Evolutionary conservation across 2,329 filamentous ascomycete species (phyloP).

Genomic region (Arthrobotrys sphaeroides): DNA sequence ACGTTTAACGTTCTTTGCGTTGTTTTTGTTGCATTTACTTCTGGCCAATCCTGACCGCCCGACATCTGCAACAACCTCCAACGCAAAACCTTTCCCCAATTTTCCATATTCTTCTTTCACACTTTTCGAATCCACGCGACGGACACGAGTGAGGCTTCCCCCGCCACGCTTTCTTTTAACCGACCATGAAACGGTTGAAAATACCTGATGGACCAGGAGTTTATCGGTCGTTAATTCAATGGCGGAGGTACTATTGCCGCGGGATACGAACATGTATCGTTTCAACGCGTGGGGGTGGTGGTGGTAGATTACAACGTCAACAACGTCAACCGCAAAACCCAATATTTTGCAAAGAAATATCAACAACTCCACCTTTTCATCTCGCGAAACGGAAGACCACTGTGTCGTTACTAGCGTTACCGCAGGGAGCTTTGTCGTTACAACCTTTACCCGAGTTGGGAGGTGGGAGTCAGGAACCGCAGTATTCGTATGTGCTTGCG

Average conservation of each 20-base stretch:
- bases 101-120: neutral
- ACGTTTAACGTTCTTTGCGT: too few relatives aligned
- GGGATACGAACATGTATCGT: neutral
- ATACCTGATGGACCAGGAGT: too few relatives aligned
- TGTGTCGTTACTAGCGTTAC: constrained; percentile 21
- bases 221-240: too few relatives aligned
- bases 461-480: constrained; percentile 60
- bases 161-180: neutral
- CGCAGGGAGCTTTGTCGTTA: constrained; percentile 31
- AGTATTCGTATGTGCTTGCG: constrained; percentile 87
- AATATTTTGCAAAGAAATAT: too few relatives aligned
- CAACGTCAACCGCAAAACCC: too few relatives aligned
- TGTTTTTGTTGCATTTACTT: too few relatives aligned
- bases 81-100: neutral
- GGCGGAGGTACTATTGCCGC: too few relatives aligned
- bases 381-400: constrained; percentile 36
- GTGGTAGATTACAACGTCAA: neutral
- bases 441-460: constrained; percentile 55
- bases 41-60: too few relatives aligned
- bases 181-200: too few relatives aligned
- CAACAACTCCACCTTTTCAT: neutral
- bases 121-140: neutral
- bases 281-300: neutral
- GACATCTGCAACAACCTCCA: neutral
- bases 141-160: neutral